Evolutionary conservation across 306 rosid species (phyloP), one percentile per base, ranked within the genome.

Genomic region (Elaeagnus macrophylla): DNA sequence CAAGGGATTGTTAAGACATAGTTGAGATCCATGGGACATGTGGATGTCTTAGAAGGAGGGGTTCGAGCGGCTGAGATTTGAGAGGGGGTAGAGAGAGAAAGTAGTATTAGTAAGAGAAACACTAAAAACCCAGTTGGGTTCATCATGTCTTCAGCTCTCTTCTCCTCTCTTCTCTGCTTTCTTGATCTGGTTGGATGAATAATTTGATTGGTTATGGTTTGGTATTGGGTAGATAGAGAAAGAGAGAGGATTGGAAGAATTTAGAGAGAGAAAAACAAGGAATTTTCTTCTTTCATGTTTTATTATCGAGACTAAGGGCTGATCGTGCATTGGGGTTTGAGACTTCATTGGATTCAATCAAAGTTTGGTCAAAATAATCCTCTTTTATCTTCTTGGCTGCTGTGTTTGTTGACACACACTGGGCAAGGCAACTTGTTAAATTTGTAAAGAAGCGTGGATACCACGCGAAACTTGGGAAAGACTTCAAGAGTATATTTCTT

Each of bases 21-120:
- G 56, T 65, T 78, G 1, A 91, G 71, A 63, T 91, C 93, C 80
- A 86, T 15, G 10, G 96, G 97, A 25, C 97, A 91, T 3, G 77
- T 42, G 0, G 80, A 13, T 19, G 44, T 39, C 48, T 32, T 38
- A 41, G 44, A 12, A 13, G 72, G 15, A 37, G 78, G 54, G 6
- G 81, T 11, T 0, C 80, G 43, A 0, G 67, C 67, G 37, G 85
- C 72, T 7, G 69, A 56, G 20, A 38, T 52, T 48, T 35, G 25
- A 46, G 50, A 39, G 51, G 57, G 51, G 20, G 54, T 4, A 53
- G 49, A 62, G 48, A 80, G 51, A 14, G 79, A 17, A 12, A 64
- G 60, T 37, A 74, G 18, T 1, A 67, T 11, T 37, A 74, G 36
- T 1, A 67, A 13, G 41, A 60, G 59, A 54, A 73, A 13, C 51